These are phyloP conservation scores for Neofusicoccum cordaticola DNA, from an alignment of 2,329 filamentous ascomycete genomes.

Conservation along the genomic window DNA sequence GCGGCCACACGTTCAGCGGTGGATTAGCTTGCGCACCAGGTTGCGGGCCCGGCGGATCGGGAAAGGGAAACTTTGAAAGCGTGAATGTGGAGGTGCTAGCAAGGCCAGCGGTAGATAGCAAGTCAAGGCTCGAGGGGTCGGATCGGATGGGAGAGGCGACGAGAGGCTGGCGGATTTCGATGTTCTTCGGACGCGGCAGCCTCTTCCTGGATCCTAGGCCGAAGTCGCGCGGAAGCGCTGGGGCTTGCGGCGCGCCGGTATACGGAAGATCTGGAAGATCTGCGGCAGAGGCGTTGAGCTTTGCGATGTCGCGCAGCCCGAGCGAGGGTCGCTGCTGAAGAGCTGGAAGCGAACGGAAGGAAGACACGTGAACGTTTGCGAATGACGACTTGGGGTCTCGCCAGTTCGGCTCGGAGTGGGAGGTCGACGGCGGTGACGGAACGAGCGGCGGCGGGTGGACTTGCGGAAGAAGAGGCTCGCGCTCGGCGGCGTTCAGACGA, in stretches of 20 bases:
- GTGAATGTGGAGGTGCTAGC: slow-evolving; percentile 31
- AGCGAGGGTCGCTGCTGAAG: slow-evolving; percentile 30
- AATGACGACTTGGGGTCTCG: slow-evolving; percentile 20
- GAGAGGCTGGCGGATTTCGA: neutral
- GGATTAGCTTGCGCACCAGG: slow-evolving; percentile 18
- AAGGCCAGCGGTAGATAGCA: slow-evolving; percentile 22
- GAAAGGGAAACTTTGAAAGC: slow-evolving; percentile 33
- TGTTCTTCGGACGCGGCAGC: slow-evolving; percentile 8
- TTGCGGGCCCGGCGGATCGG: slow-evolving; percentile 25
- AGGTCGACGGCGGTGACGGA: slow-evolving; percentile 24
- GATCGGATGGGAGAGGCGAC: slow-evolving; percentile 19
- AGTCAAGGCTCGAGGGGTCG: slow-evolving; percentile 24
- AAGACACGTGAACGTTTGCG: slow-evolving; percentile 22
- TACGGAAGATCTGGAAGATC: neutral
- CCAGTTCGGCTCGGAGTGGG: slow-evolving; percentile 29
- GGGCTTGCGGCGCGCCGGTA: neutral
- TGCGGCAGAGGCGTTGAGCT: slow-evolving; percentile 9
- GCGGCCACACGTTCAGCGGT: slow-evolving; percentile 15
- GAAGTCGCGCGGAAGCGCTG: slow-evolving; percentile 1
- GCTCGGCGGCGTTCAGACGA: slow-evolving; percentile 31
- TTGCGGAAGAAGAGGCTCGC: slow-evolving; percentile 20
- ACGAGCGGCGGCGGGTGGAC: slow-evolving; percentile 23
- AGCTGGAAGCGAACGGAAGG: slow-evolving; percentile 19
- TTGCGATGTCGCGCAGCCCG: slow-evolving; percentile 21
- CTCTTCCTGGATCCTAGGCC: slow-evolving; percentile 16